Evolutionary conservation across 2,329 filamentous ascomycete species (phyloP), one percentile per base, ranked within the genome.

Genomic region (Lecanicillium sp.): DNA sequence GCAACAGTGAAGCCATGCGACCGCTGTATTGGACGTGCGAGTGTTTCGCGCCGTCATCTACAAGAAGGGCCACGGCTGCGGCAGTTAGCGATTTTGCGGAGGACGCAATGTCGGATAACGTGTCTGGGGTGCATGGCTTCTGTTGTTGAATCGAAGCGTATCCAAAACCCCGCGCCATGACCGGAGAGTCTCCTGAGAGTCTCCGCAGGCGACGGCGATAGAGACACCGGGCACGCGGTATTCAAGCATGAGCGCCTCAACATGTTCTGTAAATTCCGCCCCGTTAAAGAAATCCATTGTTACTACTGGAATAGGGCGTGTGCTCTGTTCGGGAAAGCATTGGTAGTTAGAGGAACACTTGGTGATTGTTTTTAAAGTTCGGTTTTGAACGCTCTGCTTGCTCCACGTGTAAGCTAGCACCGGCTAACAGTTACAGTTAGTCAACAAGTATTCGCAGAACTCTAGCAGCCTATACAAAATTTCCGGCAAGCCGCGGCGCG

Each of bases 31-130:
- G 49, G 5, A 60, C 44, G 1, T 58, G 44, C 0, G 58, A 56
- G 17, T 54, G 49, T 3, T 55, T 52, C 2, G 56, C 48, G 26
- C 56, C 52, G 21, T 56, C 56, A 1, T 52, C 46, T 3, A 59
- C 50, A 3, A 60, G 43, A 9, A 60, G 37, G 4, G 51, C 58
- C 11, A 60, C 52, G 0, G 58, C 52, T 1, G 54, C 56, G 2
- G 56, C 58, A 1, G 58, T 60, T 15, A 60, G 47, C 1, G 56
- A 60, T 19, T 60, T 60, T 14, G 58, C 52, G 7, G 51, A 53
- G 0, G 58, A 60, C 5, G 55, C 58, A 43, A 60, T 53, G 33
- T 60, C 56, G 20, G 60, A 59, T 3, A 60, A 44, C n/a, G 56
- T 59, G 15, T 60, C 54, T 1, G 58, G 27, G 0, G 56, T 60